Base-by-base conservation (phyloP, 1,284 basidiomycete species). In the Cryptococcus deneoformans region DNA sequence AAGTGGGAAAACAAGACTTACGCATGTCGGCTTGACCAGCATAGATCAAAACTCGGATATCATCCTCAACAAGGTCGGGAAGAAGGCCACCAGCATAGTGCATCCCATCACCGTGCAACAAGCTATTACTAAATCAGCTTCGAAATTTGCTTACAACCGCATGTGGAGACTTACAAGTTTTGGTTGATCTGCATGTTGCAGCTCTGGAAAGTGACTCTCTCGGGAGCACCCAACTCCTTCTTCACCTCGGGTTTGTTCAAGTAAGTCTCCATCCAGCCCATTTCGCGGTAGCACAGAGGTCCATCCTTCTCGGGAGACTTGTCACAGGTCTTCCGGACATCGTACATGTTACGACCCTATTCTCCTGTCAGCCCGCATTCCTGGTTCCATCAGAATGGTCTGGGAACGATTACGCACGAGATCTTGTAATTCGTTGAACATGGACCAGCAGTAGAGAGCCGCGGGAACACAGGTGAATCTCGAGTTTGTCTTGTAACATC, bases 1-100 rank as follows among this genome's bases (percentile, higher is more conserved):
- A 5, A 36, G 20, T 20, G 14, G 35, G 43, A 42, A 44, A 11
- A 38, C 14, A 16, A 11, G 43, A 66, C 68, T 66, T 47, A 73
- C 69, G 87, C 80, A 87, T 86, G 76, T 93, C 92, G 81, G 88
- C 86, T 67, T 89, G 87, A 29, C 89, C 90, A 55, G 89, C 88
- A 69, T 92, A 93, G 40, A 92, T 86, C 43, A 93, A 78, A 39
- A 94, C 78, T 56, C 89, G 80, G 51, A 93, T 80, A 45, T 88
- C 89, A 58, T 84, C 83, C 56, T 89, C 83, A 54, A 94, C 81
- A 7, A 95, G 80, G 46, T 86, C 84, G 12, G 88, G 86, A 10
- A 95, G 80, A 6, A 93, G 80, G 16, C 77, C 77, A 6, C 88
- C 87, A 46, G 85, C 84, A 76, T 92, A 87, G 74, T 87, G 87